Evolutionary conservation across 2,329 filamentous ascomycete species (phyloP), one percentile per base, ranked within the genome.

Genomic region (Fusarium continuum): DNA sequence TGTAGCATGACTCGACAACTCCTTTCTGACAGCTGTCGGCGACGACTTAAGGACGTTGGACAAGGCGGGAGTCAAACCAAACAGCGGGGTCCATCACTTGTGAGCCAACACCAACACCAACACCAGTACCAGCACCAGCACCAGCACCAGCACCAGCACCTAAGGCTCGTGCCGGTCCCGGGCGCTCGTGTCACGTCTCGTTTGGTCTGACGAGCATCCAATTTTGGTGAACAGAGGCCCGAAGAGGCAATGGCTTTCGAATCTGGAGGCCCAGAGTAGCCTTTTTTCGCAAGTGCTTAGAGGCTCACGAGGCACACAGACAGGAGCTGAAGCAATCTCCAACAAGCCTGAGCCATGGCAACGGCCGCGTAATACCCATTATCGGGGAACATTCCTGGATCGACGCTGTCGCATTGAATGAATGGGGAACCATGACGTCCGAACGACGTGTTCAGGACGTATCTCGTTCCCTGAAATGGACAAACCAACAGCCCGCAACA

Each of bases 121-220:
- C 28, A 29, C 28, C 13, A 29, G n/a, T n/a, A 17, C 28, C 28
- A 13, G 14, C 28, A 29, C 49, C 34, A 48, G 16, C 48, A 51
- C 25, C 38, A 51, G 36, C 26, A 51, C 16, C 47, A 52, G 28
- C 54, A 56, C 38, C 50, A 36, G 16, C 25, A 55, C 50, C 29
- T 56, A 67, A 35, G 60, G 64, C 51, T 64, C 64, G 60, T 64
- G 63, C 63, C 63, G 63, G 47, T 35, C 63, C 58, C 51, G 50
- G 38, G 32, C 36, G 40, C 35, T 59, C 57, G 45, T 64, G 55
- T 51, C 48, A 67, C 54, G 52, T 44, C 59, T 60, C 38, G 40
- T 64, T 55, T 53, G 28, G 55, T 64, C 43, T 47, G 25, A 26
- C 32, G 16, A 39, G 25, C 45, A 17, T 57, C 57, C 63, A 29